These are phyloP conservation scores for Calonectria hongkongensis DNA, from an alignment of 2,329 filamentous ascomycete species.

Conservation along the genomic window DNA sequence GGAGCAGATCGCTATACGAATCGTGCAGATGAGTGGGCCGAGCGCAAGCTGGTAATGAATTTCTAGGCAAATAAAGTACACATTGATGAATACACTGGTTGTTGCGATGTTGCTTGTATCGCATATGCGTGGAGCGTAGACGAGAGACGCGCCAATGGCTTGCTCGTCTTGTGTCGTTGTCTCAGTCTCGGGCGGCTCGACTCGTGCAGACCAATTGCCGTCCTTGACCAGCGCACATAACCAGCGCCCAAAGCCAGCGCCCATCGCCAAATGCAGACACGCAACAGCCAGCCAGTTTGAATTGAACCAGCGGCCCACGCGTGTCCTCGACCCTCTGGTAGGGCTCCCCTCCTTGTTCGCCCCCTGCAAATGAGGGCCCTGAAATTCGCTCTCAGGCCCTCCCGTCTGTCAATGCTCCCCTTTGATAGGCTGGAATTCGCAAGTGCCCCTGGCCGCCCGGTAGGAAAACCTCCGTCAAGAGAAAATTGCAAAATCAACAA, in stretches of 20 bases:
- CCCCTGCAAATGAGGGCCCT: constrained; percentile 29
- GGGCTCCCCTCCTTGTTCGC: constrained; percentile 4
- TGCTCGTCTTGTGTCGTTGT: neutral
- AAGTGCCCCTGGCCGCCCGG: constrained; percentile 39
- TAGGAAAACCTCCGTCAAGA: constrained; percentile 39
- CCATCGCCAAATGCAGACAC: neutral
- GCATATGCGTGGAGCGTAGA: neutral
- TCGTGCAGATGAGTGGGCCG: constrained; percentile 41
- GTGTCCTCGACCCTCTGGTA: neutral
- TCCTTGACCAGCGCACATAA: no score
- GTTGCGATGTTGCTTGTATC: no score
- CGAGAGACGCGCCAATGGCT: neutral
- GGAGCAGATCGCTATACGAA: constrained; percentile 48
- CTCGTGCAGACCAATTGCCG: no score
- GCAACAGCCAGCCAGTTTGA: neutral
- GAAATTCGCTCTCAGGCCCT: constrained; percentile 5
- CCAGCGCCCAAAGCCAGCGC: no score
- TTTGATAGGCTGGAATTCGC: constrained; percentile 48
- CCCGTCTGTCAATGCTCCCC: constrained; percentile 33
- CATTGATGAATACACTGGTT: no score
- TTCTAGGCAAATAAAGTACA: neutral
- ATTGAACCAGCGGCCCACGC: neutral
- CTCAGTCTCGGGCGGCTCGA: no score
- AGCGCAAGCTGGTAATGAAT: constrained; percentile 18
- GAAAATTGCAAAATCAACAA: constrained; percentile 32